Evolutionary conservation across 2,329 filamentous ascomycete species (phyloP).

Genomic region (Onygena corvina): DNA sequence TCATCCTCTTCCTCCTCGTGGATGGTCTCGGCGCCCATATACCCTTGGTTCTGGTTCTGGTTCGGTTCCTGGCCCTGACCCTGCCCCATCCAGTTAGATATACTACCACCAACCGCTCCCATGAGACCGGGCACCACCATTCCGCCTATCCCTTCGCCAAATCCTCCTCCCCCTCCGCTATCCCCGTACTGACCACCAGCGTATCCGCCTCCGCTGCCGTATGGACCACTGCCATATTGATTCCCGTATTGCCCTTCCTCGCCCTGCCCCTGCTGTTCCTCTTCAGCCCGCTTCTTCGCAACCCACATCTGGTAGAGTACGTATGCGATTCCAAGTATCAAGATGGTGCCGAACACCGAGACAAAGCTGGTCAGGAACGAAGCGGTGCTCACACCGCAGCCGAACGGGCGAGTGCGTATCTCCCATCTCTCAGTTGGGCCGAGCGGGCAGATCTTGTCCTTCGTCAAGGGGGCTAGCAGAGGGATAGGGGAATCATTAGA

Average conservation of each 20-base stretch:
- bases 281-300: constrained; percentile 14
- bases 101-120: neutral
- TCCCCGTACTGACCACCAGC: neutral
- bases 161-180: neutral
- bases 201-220: neutral
- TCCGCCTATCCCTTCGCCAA: neutral
- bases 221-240: neutral
- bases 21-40: neutral
- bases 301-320: constrained; percentile 6
- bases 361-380: constrained; percentile 28
- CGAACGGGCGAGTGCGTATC: constrained; percentile 28
- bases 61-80: too few relatives aligned
- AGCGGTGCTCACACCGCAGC: constrained; percentile 32
- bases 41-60: too few relatives aligned
- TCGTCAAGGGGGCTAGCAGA: constrained; percentile 29
- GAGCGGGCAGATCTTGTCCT: constrained; percentile 29
- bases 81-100: constrained; percentile 6
- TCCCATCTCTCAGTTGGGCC: constrained; percentile 33
- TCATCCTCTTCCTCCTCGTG: constrained; percentile 2
- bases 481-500: constrained; percentile 27
- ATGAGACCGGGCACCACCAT: neutral
- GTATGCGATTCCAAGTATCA: constrained; percentile 13
- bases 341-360: constrained; percentile 23
- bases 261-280: neutral
- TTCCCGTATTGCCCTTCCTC: neutral